These are phyloP conservation scores for Salmacisia buchloeana DNA, from an alignment of 1,284 basidiomycete genomes.

Conservation along the genomic window DNA sequence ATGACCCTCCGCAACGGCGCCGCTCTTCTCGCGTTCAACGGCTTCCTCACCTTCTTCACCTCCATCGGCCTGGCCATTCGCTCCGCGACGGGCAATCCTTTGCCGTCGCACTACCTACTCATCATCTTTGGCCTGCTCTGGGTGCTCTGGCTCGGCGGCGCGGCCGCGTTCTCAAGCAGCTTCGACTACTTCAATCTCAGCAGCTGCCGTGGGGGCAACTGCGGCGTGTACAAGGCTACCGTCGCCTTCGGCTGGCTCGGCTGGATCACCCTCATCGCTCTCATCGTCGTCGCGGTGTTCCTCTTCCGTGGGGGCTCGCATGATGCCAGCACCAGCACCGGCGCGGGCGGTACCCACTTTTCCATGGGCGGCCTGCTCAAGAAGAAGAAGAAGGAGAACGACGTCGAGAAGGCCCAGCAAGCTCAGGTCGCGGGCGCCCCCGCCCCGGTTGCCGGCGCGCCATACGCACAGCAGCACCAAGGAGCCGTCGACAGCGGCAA, in stretches of 20 bases:
- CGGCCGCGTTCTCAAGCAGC: constrained; percentile 1
- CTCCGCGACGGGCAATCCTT: background rate
- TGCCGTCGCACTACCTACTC: background rate
- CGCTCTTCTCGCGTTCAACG: constrained; percentile 1
- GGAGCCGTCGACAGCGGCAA: background rate
- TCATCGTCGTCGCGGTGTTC: background rate
- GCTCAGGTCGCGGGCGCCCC: too few relatives aligned
- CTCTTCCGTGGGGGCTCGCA: background rate
- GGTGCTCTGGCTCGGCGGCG: constrained; percentile 3
- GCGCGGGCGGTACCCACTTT: background rate
- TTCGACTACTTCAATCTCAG: background rate
- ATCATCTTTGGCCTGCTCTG: background rate
- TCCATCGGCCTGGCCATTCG: background rate
- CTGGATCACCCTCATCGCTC: constrained; percentile 1
- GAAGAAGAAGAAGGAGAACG: background rate
- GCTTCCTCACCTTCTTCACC: constrained; percentile 3
- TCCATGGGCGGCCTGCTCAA: background rate
- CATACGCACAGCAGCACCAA: background rate
- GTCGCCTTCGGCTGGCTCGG: constrained; percentile 7
- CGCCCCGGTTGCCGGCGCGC: background rate
- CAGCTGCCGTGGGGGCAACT: background rate
- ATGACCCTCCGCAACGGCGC: background rate
- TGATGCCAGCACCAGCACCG: background rate
- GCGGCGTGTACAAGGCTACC: background rate
- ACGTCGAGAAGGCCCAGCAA: background rate